Conservation (phyloP, 1,139 yeast species). For the Spencermartinsiella ligniputridi region DNA sequence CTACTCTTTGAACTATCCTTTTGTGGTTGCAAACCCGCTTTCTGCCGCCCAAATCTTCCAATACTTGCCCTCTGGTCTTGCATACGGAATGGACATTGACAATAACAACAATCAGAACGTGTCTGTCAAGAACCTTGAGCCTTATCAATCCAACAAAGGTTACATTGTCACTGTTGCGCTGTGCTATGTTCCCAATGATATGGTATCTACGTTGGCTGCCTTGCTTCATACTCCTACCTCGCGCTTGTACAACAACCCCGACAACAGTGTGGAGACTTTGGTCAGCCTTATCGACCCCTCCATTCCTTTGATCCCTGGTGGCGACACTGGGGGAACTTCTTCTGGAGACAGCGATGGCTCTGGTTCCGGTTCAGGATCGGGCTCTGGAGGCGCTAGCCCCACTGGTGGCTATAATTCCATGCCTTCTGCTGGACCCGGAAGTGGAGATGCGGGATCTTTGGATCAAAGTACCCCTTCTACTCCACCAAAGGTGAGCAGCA, state of each 20-base stretch:
- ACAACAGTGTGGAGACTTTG: constrained; percentile 31
- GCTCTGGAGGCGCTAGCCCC: constrained; percentile 10
- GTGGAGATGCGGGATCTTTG: constrained; percentile 24
- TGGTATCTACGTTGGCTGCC: constrained; percentile 27
- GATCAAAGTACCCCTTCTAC: constrained; percentile 29
- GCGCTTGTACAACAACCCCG: constrained; percentile 33
- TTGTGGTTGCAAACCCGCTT: constrained; percentile 37
- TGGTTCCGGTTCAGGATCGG: constrained; percentile 12
- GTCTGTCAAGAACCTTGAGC: constrained; percentile 34
- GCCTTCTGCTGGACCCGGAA: constrained; percentile 6
- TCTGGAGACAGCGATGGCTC: constrained; percentile 15
- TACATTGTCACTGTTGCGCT: constrained; percentile 38
- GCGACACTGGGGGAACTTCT: constrained; percentile 15
- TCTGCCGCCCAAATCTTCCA: constrained; percentile 42
- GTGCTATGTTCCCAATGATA: constrained; percentile 34
- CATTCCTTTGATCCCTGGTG: constrained; percentile 31
- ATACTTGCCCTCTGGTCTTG: constrained; percentile 38
- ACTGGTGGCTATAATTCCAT: constrained; percentile 8
- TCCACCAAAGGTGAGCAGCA: constrained; percentile 26
- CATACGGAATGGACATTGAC: constrained; percentile 33
- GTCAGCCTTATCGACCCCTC: constrained; percentile 38
- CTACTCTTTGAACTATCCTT: constrained; percentile 38
- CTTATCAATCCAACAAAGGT: constrained; percentile 31
- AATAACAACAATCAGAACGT: constrained; percentile 24
- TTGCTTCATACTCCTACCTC: constrained; percentile 32